Base-by-base conservation (phyloP, 352 stramenopile species). In the Phytophthora sp. region DNA sequence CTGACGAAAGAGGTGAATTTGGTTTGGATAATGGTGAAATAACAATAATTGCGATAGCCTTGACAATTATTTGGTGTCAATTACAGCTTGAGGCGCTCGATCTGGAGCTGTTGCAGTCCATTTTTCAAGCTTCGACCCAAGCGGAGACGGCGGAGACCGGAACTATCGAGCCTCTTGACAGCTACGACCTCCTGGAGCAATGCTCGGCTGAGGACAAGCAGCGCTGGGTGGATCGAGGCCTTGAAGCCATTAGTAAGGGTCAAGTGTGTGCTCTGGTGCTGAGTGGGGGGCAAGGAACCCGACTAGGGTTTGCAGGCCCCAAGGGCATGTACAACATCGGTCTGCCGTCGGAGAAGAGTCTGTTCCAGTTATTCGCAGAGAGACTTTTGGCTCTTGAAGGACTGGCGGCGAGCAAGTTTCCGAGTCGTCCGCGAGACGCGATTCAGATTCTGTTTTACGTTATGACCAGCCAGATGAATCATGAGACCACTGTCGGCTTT, bases 391-490 rank as follows among this genome's bases (percentile, higher is more conserved):
- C 82, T 52, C 66, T 99, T 2, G 65, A 90, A 51, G 10, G 10
- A 48, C 62, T 93, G 10, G 76, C 77, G 1, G 54, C 37, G 10
- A 26, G 52, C 9, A 51, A 37, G 23, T 76, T 77, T 27, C 54
- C 66, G 24, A 26, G 20, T 11, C 30, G 50, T 20, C 30, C 30
- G 3, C 32, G 51, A 57, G 43, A 52, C 5, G 37, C 63, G 15
- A 44, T 55, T 28, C 59, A 72, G 27, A 79, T 98, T 39, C 85
- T 85, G 31, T 92, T 98, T 41, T 98, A 97, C 66, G 87, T 99
- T 41, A 99, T 99, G 96, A 99, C 97, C 13, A 98, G 91, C 69
- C 85, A 89, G 17, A 87, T 98, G 66, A 99, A 99, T 72, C 89
- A 99, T 68, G 82, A 94, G 8, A 82, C 88, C 41, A 99, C 96